Base-by-base conservation (phyloP, 306 rosid species). In the Dalbergia oliveri region DNA sequence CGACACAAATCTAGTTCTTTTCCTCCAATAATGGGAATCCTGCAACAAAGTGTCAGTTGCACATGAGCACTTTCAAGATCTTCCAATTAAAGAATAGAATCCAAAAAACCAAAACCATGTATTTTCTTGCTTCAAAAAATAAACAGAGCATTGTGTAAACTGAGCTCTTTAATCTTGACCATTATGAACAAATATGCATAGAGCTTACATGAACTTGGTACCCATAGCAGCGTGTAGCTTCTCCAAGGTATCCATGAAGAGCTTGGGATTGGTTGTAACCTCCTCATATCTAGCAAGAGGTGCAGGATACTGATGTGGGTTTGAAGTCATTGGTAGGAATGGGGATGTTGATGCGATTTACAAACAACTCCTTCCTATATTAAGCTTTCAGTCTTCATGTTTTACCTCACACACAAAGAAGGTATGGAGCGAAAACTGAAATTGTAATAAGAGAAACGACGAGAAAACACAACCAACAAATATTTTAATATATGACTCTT, bases 1-100 rank as follows among this genome's bases (percentile, higher is more conserved):
- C 76, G 84, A 87, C 87, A 92, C 88, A 94, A 85, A 75, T 92
- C 97, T 5, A 92, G 73, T 76, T 92, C 98, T 70, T 79, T 90
- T 63, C 98, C 98, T 12, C 98, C 98, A 51, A 92, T 89, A 12
- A 89, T 88, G 12, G 98, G 98, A 58, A 92, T 86, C 97, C 98
- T 94, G 64, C 62, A 77, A 60, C 9, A 70, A 77, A 53, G 60
- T 69, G 39, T 44, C 31, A 79, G 16, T 54, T 13, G 9, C 39
- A 59, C n/a, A 15, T 31, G 2, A 0, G 10, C 2, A 31, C 26
- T 44, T 44, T 47, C 41, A 70, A 57, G 31, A 26, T 69, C 61
- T 43, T 21, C 35, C 3, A 44, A 58, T n/a, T 31, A 70, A 33
- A 57, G 33, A 37, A 69, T 14, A 69, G 4, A 51, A 69, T 59